Base-by-base conservation (phyloP, 2,329 filamentous ascomycete species). In the Volutella citrinella region DNA sequence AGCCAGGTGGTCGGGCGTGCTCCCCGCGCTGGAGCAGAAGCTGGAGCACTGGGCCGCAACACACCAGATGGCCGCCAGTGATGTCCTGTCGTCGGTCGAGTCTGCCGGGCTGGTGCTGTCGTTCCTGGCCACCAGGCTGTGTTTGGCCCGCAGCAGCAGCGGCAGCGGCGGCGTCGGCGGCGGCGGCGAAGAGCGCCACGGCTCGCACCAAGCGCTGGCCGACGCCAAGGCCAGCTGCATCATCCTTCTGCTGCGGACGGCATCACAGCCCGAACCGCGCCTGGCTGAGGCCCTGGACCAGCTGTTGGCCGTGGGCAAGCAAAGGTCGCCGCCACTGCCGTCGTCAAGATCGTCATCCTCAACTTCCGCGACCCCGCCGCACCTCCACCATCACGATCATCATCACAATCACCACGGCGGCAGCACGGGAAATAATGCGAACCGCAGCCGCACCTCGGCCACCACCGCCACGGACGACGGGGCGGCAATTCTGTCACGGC, bases 211-310 rank as follows among this genome's bases (percentile, higher is more conserved):
- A 10, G 26, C 34, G 1, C 32, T 39, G 10, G 37, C 29, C 18
- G 47, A 54, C 32, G 45, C 51, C n/a, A 52, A 46, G 17, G 40
- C 45, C 12, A 48, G 48, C 15, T 54, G 51, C 13, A 34, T 52
- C 14, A 11, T 52, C 10, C 47, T 54, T 16, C 30, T 54, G 10
- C 27, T 43, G 3, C 45, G 46, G n/a, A 54, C 46, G 5, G 15
- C 46, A 12, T 22, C 37, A 12, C 38, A 38, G 19, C 37, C 47
- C 13, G 38, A 51, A 13, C 19, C 23, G 4, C 38, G 28, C 3
- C 32, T 54, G 14, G 27, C 21, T 6, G 38, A 48, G 6, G 27
- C 37, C 7, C 30, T 54, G 4, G 36, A 43, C 7, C 45, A 49
- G 11, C 27, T 42, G 1, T 34, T 54, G 2, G 40, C n/a, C n/a